phyloP scores from a whole-genome alignment of 2,329 filamentous ascomycete genomes.

The Ophiostoma ips region DNA sequence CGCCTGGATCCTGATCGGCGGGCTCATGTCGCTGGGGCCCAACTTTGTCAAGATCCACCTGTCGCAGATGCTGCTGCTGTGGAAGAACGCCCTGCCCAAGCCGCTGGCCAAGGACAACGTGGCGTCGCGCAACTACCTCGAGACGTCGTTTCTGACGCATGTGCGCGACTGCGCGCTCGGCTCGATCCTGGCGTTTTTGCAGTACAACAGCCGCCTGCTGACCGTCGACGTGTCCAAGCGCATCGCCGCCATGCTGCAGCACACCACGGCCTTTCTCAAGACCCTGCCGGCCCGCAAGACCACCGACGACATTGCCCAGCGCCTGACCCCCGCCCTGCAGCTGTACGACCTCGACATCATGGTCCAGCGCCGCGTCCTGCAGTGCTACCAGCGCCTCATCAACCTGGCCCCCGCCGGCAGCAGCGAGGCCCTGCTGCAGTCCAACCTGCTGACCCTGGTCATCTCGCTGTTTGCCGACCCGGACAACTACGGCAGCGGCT shows the following conservation, averaged over 20 bases:
- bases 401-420: conserved; percentile 76
- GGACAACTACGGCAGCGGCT: conserved; percentile 53
- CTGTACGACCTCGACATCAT: conserved; percentile 83
- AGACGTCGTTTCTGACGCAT: conserved; percentile 85
- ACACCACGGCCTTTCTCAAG: conserved; percentile 79
- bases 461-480: conserved; percentile 89
- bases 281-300: conserved; percentile 71
- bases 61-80: conserved; percentile 80
- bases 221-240: conserved; percentile 90
- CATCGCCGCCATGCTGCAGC: conserved; percentile 87
- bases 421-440: conserved; percentile 75
- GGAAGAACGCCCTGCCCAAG: conserved; percentile 94
- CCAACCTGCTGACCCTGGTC: conserved; percentile 78
- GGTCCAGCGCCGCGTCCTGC: conserved; percentile 82
- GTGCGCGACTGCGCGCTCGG: conserved; percentile 89
- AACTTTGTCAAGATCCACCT: conserved; percentile 99
- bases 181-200: conserved; percentile 80
- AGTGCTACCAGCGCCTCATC: conserved; percentile 87
- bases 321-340: conserved; percentile 73
- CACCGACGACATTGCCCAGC: conserved; percentile 72
- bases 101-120: conserved; percentile 89
- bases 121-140: conserved; percentile 66
- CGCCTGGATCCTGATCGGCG: conserved; percentile 93
- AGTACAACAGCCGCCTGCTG: conserved; percentile 82
- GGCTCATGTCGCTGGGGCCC: conserved; percentile 87